Base-by-base conservation (phyloP, 768 basidiomycete genomes). In the Tephrocybe rancida region DNA sequence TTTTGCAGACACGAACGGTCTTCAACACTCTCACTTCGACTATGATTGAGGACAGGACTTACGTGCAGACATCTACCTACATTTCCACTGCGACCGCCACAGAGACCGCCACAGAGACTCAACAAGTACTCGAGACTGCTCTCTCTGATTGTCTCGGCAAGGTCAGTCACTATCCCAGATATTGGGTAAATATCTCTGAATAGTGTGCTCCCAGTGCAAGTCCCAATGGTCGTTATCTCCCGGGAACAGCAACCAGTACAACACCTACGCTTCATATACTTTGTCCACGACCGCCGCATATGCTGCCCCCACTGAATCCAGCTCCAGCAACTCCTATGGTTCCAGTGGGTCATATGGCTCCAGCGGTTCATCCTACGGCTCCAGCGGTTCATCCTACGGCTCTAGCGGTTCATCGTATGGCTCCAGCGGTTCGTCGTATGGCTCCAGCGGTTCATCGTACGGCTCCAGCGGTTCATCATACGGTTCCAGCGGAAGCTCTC, bases 1-100 rank as follows among this genome's bases (percentile, higher is more conserved):
- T 38, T 41, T 30, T 45, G 38, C 58, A 85, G 81, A 87, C 86
- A 34, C 69, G 79, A 73, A 87, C 85, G 3, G 67, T 85, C 48
- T 68, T 79, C 60, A 73, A 81, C 64, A 86, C 84, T 3, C 51
- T 81, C 59, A 84, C 84, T 1, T 72, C 80, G 29, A 83, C 82
- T 14, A 66, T 76, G 61, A 74, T 77, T 43, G 70, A 80, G 59
- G 68, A 80, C 55, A 67, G 68, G 58, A 86, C 84, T 7, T 59
- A 70, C 58, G 47, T 80, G 34, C 68, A 78, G 69, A 85, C 83
- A 7, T 69, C 75, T 52, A 85, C 84, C 21, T 74, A 78, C 55
- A 43, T 82, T 46, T 76, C 78, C n/a, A 80, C 78, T 18, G 72
- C 72, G 5, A 80, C 78, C 8, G 70, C 71, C 7, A 80, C 77